Evolutionary conservation across 2,329 filamentous ascomycete species (phyloP).

Genomic region (Cordyceps javanica): DNA sequence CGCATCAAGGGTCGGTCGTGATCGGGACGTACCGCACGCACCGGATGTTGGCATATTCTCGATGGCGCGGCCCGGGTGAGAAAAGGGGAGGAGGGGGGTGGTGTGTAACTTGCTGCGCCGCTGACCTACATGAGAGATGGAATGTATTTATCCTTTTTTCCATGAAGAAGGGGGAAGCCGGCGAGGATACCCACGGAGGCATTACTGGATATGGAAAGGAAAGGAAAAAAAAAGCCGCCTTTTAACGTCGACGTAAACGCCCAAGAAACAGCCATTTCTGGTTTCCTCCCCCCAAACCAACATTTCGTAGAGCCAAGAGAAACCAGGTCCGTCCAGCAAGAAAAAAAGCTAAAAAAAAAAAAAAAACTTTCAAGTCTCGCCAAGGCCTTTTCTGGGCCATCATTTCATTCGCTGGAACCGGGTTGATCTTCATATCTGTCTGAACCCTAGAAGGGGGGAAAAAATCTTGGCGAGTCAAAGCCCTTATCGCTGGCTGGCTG

Average conservation of each 20-base stretch:
- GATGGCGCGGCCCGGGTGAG: background rate
- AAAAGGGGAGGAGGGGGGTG: no score
- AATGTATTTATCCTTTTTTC: background rate
- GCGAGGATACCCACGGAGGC: background rate
- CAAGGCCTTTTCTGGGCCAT: background rate
- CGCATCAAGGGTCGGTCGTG: background rate
- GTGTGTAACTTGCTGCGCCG: background rate
- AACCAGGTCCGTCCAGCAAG: background rate
- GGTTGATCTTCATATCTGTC: constrained; percentile 2
- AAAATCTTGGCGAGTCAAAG: constrained; percentile 6
- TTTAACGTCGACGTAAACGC: no score
- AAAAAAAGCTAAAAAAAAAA: no score
- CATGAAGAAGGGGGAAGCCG: no score
- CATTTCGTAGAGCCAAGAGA: no score
- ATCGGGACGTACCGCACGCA: constrained; percentile 12
- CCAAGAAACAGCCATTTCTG: no score
- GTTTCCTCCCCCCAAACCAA: no score
- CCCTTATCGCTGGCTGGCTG: background rate
- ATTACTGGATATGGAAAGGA: background rate
- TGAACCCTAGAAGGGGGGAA: background rate
- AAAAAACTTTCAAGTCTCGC: no score
- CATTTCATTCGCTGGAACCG: background rate
- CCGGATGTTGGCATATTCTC: background rate
- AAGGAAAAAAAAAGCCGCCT: no score
- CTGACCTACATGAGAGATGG: background rate